Percentiles rank a stretch among this genome's conserved stretches.
These are phyloP conservation scores for Colletotrichum gloeosporioides DNA, from an alignment of 2,329 filamentous ascomycete species.

Conservation along the genomic window DNA sequence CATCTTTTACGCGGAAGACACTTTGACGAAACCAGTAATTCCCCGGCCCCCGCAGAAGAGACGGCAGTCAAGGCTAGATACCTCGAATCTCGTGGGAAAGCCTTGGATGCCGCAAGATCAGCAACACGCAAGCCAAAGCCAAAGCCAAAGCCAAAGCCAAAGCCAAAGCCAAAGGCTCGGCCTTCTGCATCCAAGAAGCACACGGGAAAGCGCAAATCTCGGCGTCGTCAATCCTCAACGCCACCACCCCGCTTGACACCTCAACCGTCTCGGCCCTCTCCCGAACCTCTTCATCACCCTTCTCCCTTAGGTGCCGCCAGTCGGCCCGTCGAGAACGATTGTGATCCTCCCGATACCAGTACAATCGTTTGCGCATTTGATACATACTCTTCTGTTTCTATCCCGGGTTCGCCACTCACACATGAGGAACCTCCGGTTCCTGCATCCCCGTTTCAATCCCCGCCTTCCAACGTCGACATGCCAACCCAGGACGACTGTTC, in stretches of 20 bases:
- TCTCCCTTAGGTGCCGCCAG: neutral
- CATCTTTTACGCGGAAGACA: neutral
- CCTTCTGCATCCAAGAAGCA: neutral
- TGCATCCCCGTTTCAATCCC: neutral
- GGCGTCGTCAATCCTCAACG: neutral
- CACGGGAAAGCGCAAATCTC: neutral
- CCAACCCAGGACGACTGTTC: neutral
- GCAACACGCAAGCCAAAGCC: neutral
- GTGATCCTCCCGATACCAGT: neutral
- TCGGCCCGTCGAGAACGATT: neutral
- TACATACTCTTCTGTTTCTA: neutral
- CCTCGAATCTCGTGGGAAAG: neutral
- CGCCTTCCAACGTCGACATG: neutral
- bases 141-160: neutral
- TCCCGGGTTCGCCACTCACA: neutral
- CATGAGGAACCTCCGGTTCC: neutral
- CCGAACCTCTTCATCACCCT: neutral
- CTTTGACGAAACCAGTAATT: neutral
- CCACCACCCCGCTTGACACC: neutral
- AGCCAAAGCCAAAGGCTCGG: neutral
- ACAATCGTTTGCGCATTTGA: neutral
- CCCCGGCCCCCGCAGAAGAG: too few species aligned
- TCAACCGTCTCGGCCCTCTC: neutral
- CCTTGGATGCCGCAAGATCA: neutral
- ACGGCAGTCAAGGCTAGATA: too few species aligned